phyloP scores from a whole-genome alignment of 192 early-diverging fungal genomes.

The Coemansia sp. region DNA sequence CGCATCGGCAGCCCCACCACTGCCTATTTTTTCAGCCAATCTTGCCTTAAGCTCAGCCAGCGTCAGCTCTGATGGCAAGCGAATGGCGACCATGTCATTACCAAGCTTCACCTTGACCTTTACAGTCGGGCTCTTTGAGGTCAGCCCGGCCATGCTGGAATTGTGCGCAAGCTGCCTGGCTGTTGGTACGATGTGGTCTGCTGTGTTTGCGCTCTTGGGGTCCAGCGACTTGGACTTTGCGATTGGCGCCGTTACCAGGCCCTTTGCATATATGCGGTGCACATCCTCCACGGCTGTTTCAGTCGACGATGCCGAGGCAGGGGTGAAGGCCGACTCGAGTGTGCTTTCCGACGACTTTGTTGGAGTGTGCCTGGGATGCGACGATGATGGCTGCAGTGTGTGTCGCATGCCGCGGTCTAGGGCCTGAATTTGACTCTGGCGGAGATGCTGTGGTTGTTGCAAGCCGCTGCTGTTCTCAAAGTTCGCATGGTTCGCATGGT shows the following conservation, averaged over 20 bases:
- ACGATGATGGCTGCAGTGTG: conserved; percentile 6
- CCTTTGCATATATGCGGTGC: conserved; percentile 10
- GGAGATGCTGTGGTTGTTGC: conserved; percentile 2
- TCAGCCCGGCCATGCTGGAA: conserved; percentile 35
- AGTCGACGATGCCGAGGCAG: conserved; percentile 42
- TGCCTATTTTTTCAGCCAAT: conserved; percentile 62
- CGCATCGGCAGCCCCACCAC: conserved; percentile 5
- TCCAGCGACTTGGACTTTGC: conserved; percentile 48
- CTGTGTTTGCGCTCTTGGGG: conserved; percentile 27
- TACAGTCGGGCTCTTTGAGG: conserved; percentile 41
- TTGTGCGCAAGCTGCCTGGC: conserved; percentile 37
- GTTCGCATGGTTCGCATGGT: not conserved
- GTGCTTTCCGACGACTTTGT: conserved; percentile 40
- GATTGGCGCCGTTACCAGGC: conserved; percentile 3
- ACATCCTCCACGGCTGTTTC: conserved; percentile 36
- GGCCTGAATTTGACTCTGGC: conserved; percentile 6
- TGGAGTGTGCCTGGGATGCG: conserved; percentile 27
- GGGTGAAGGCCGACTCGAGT: conserved; percentile 28
- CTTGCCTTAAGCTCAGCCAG: conserved; percentile 61
- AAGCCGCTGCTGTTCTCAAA: not conserved
- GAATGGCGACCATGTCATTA: conserved; percentile 75
- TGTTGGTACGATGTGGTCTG: conserved; percentile 1
- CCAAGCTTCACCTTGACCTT: conserved; percentile 74
- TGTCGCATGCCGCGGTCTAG: conserved; percentile 8
- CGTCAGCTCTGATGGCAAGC: conserved; percentile 62